phyloP scores from a whole-genome alignment of 768 basidiomycete species.

The Hypsizygus marmoreus region DNA sequence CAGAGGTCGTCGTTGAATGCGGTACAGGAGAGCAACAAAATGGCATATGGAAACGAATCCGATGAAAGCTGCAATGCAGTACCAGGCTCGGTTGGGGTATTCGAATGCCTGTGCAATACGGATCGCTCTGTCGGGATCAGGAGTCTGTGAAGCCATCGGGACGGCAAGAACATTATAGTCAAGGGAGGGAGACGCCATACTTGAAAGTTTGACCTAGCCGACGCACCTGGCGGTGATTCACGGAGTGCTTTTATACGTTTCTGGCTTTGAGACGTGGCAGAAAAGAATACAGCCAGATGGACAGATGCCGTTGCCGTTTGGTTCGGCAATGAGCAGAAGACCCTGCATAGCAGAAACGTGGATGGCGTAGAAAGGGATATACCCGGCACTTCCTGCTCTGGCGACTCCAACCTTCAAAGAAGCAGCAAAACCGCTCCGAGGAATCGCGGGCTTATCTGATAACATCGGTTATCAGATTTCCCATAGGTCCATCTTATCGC shows the following conservation, averaged over 20 bases:
- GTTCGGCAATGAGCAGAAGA: no score
- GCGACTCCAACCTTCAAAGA: no score
- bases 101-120: constrained; percentile 8
- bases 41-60: constrained; percentile 12
- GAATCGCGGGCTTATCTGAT: constrained; percentile 14
- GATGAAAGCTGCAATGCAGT: constrained; percentile 19
- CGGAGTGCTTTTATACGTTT: no score
- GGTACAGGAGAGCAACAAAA: constrained; percentile 1
- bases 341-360: no score
- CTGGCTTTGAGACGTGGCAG: no score
- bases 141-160: constrained; percentile 6
- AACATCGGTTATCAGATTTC: constrained; percentile 3
- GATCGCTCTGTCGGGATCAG: constrained; percentile 8
- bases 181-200: background rate
- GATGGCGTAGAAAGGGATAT: no score
- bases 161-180: background rate
- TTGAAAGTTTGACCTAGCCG: no score
- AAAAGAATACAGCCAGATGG: no score
- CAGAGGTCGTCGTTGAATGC: background rate
- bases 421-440: background rate
- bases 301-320: no score
- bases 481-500: constrained; percentile 8
- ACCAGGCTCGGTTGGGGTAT: constrained; percentile 19
- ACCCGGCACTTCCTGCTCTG: no score
- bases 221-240: no score